These are phyloP conservation scores for Fraxinus velutina DNA, from an alignment of 305 asterid genomes.

Conservation along the genomic window DNA sequence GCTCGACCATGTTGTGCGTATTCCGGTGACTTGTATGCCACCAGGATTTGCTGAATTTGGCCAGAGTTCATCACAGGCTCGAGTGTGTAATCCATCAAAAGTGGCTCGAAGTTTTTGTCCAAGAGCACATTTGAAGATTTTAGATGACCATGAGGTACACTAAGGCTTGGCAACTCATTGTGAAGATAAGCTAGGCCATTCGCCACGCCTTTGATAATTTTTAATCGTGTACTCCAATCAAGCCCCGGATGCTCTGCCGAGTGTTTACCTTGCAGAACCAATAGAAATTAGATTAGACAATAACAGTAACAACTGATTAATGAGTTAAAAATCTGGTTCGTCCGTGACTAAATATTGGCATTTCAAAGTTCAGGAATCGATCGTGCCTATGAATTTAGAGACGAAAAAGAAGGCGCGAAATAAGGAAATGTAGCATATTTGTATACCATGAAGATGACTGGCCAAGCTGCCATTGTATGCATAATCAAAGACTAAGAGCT, in stretches of 20 bases:
- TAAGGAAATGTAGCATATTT: background rate
- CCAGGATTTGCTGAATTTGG: conserved; percentile 54
- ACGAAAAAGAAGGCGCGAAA: background rate
- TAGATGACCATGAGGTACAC: conserved; percentile 63
- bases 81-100: conserved; percentile 71
- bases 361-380: background rate
- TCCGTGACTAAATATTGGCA: background rate
- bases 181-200: conserved; percentile 62
- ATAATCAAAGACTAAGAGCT: conserved; percentile 66
- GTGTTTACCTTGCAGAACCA: conserved; percentile 43
- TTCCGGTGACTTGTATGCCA: conserved; percentile 73
- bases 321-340: background rate
- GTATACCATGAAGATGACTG: conserved; percentile 55
- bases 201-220: conserved; percentile 69
- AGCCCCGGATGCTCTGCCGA: conserved; percentile 36
- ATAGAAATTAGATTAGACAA: background rate
- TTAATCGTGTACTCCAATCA: conserved; percentile 63
- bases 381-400: background rate
- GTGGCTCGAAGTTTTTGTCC: conserved; percentile 49
- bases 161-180: conserved; percentile 57
- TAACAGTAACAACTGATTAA: background rate
- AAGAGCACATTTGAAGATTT: conserved; percentile 73
- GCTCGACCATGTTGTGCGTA: conserved; percentile 38
- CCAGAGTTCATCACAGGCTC: conserved; percentile 61
- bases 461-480: conserved; percentile 67